Evolutionary conservation across 345 rosid genomes (phyloP), one percentile per base, ranked within the genome.

Genomic region (Salix arbutifolia): DNA sequence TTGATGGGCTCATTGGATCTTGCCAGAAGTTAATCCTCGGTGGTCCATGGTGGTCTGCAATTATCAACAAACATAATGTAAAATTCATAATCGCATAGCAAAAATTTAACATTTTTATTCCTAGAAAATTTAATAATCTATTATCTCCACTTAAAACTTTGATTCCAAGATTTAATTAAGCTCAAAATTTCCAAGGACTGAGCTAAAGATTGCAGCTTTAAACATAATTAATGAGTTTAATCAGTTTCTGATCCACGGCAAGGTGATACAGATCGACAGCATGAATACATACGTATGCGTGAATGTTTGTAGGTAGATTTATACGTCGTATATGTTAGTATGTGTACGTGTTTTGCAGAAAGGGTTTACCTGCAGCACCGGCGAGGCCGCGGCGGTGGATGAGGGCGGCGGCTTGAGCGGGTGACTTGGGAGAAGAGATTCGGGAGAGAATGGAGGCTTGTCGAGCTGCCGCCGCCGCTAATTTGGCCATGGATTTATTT

Each of bases 301-400:
- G 25, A 10, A 58, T 58, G 62, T 58, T 8, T 56, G 18, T 19
- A 37, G 26, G 16, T 7, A 14, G 16, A 67, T 67, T 21, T n/a
- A 42, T 28, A 35, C 3, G 26, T 9, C 8, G 17, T 58, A 4
- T 10, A 4, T n/a, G 62, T 23, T 10, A n/a, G 14, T 40, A 40
- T 12, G 7, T 35, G 8, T 11, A 23, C 6, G 71, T 23, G 52
- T 37, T 25, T 40, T 44, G 18, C 19, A 11, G 18, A 50, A 76
- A n/a, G 28, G 14, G 10, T n/a, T 75, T 87, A 92, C 97, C 97
- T 40, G 96, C 94, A 40, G 97, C 91, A 77, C 93, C 90, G 72
- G 97, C 91, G 16, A 91, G 86, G 74, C 97, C 91, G 13, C 97
- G 97, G 73, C 94, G 88, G 83, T 90, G 91, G 76, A 82, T 40